phyloP scores from a whole-genome alignment of 2,329 filamentous ascomycete species.

The Trichoderma sp. region DNA sequence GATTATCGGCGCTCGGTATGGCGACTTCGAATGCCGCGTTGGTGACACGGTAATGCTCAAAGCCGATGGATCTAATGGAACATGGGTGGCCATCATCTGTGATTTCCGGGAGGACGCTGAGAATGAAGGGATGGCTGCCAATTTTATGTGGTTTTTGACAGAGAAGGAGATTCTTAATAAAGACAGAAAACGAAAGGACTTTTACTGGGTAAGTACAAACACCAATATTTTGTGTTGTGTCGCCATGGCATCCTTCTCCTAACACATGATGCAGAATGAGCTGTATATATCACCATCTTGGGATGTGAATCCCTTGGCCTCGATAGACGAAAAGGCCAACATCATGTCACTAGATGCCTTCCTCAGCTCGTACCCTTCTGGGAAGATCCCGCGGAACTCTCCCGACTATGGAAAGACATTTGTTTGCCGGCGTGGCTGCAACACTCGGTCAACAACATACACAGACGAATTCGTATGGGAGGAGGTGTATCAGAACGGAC shows the following conservation, averaged over 20 bases:
- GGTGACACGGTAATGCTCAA: conserved; percentile 87
- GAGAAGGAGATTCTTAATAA: conserved; percentile 85
- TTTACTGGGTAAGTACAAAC: conserved; percentile 55
- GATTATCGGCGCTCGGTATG: conserved; percentile 82
- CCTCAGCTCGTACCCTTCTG: conserved; percentile 66
- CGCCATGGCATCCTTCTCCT: background rate
- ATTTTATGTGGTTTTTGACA: conserved; percentile 94
- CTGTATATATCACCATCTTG: conserved; percentile 86
- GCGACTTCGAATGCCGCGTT: conserved; percentile 72
- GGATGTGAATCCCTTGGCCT: conserved; percentile 81
- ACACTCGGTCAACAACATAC: conserved; percentile 83
- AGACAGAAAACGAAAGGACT: conserved; percentile 78
- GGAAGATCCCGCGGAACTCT: conserved; percentile 69
- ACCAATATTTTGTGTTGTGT: background rate
- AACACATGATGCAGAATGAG: conserved; percentile 63
- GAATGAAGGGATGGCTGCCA: conserved; percentile 66
- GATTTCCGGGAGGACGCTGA: conserved; percentile 75
- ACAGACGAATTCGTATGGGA: conserved; percentile 94
- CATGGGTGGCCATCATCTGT: conserved; percentile 88
- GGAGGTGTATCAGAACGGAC: conserved; percentile 68
- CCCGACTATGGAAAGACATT: conserved; percentile 82
- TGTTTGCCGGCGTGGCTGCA: conserved; percentile 84
- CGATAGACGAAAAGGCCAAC: conserved; percentile 85
- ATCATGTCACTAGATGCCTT: conserved; percentile 74
- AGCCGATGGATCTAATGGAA: conserved; percentile 79